These are phyloP conservation scores for Teratosphaeria epicoccoides DNA, from an alignment of 2,329 filamentous ascomycete species.

Conservation along the genomic window DNA sequence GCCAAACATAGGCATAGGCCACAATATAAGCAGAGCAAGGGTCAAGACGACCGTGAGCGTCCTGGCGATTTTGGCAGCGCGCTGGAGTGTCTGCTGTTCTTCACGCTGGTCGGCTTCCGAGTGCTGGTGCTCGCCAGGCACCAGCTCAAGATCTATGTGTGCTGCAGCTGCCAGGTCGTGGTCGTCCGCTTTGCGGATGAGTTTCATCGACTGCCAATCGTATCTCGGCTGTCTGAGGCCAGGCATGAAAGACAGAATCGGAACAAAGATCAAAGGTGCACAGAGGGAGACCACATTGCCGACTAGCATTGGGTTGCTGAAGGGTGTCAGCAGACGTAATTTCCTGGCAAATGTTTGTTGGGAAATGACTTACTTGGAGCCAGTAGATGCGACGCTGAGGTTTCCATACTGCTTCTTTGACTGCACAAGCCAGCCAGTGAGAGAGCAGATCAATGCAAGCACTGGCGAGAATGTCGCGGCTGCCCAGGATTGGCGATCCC, in stretches of 20 bases:
- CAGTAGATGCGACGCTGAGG: slow-evolving; percentile 63
- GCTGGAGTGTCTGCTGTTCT: slow-evolving; percentile 34
- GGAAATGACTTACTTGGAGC: slow-evolving; percentile 49
- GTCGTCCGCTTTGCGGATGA: slow-evolving; percentile 70
- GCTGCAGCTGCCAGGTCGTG: slow-evolving; percentile 55
- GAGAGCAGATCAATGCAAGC: slow-evolving; percentile 55
- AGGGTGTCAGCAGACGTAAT: slow-evolving; percentile 4
- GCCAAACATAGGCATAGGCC: slow-evolving; percentile 90
- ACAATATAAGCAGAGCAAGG: slow-evolving; percentile 64
- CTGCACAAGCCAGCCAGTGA: slow-evolving; percentile 70
- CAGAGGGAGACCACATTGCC: slow-evolving; percentile 77
- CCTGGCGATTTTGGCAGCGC: slow-evolving; percentile 42
- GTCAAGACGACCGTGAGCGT: slow-evolving; percentile 54
- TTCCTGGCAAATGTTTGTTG: neutral
- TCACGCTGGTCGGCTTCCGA: slow-evolving; percentile 30
- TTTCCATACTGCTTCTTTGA: slow-evolving; percentile 57
- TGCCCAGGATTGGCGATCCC: slow-evolving; percentile 67
- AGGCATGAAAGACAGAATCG: slow-evolving; percentile 55
- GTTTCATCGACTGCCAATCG: slow-evolving; percentile 75
- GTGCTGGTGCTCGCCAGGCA: slow-evolving; percentile 41
- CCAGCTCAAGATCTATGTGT: slow-evolving; percentile 54
- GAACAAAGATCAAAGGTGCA: slow-evolving; percentile 63
- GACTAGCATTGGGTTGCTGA: slow-evolving; percentile 65
- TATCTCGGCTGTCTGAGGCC: slow-evolving; percentile 62
- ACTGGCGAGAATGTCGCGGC: slow-evolving; percentile 61